Conservation (phyloP, 306 rosid species). For the Lupinus albus region DNA sequence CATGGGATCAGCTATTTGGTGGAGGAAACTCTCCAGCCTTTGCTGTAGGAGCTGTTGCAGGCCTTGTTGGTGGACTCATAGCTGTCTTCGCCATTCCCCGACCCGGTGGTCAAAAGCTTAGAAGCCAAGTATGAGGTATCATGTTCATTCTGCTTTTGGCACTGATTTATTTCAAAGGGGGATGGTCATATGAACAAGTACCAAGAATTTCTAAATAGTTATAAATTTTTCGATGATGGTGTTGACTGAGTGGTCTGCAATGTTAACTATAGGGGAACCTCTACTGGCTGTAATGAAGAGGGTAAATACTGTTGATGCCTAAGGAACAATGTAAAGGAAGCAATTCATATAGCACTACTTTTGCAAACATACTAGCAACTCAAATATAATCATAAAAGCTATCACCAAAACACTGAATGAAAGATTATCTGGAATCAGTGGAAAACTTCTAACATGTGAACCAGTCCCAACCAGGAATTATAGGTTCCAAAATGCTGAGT, state of each 20-base stretch:
- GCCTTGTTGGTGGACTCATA: constrained; percentile 80
- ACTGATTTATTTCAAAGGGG: constrained; percentile 31
- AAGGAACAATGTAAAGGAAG: constrained; percentile 54
- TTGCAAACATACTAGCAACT: constrained; percentile 53
- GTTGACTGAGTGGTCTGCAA: constrained; percentile 41
- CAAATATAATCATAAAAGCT: constrained; percentile 56
- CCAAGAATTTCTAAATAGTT: constrained; percentile 51
- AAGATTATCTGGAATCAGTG: constrained; percentile 63
- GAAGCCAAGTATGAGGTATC: constrained; percentile 72
- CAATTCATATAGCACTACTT: constrained; percentile 48
- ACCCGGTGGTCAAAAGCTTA: constrained; percentile 66
- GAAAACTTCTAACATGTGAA: constrained; percentile 70
- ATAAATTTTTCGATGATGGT: constrained; percentile 20
- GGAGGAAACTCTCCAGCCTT: constrained; percentile 97
- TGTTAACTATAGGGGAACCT: constrained; percentile 48
- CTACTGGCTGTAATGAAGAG: constrained; percentile 42
- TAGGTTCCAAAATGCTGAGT: constrained; percentile 55
- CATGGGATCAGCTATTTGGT: constrained; percentile 99
- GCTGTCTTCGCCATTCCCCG: constrained; percentile 83
- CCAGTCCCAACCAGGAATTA: no score
- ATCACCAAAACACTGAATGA: constrained; percentile 59
- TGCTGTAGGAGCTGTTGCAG: constrained; percentile 83
- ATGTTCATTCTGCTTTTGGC: constrained; percentile 46
- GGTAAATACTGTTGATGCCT: constrained; percentile 42
- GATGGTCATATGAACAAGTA: constrained; percentile 44